These are phyloP conservation scores for Lentinula guzmanii DNA, from an alignment of 768 basidiomycete genomes.

Conservation along the genomic window DNA sequence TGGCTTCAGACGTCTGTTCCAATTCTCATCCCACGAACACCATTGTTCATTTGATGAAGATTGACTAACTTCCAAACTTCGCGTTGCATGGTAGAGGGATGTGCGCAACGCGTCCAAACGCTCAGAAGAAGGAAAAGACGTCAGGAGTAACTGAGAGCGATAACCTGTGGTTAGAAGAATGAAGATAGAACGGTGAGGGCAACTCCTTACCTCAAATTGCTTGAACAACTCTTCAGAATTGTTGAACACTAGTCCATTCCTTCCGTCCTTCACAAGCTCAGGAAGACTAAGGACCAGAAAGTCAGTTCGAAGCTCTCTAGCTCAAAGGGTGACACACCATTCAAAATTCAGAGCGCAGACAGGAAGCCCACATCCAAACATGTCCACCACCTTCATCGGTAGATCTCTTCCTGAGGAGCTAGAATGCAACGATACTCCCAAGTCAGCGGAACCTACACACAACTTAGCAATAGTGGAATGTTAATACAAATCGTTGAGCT, in stretches of 20 bases:
- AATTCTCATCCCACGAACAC: slow-evolving; percentile 83
- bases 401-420: slow-evolving; percentile 89
- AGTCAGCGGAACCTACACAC: slow-evolving; percentile 72
- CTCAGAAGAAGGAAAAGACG: slow-evolving; percentile 52
- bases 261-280: slow-evolving; percentile 80
- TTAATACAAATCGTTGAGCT: background rate
- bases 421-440: slow-evolving; percentile 87
- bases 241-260: slow-evolving; percentile 80
- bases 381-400: slow-evolving; percentile 99
- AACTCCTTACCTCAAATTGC: slow-evolving; percentile 54
- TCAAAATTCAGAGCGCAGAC: slow-evolving; percentile 86
- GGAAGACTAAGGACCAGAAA: slow-evolving; percentile 45
- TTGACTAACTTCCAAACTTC: slow-evolving; percentile 13
- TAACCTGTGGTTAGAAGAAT: background rate
- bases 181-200: slow-evolving; percentile 12
- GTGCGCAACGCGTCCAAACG: slow-evolving; percentile 45
- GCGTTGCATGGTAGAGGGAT: slow-evolving; percentile 31
- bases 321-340: slow-evolving; percentile 45
- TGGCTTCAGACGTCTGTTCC: slow-evolving; percentile 64
- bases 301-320: background rate
- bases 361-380: slow-evolving; percentile 96
- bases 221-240: slow-evolving; percentile 60
- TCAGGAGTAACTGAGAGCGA: slow-evolving; percentile 42
- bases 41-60: slow-evolving; percentile 25
- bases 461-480: background rate